Evolutionary conservation across 495 filamentous ascomycete species (phyloP).

Genomic region (Talaromyces wortmannii): DNA sequence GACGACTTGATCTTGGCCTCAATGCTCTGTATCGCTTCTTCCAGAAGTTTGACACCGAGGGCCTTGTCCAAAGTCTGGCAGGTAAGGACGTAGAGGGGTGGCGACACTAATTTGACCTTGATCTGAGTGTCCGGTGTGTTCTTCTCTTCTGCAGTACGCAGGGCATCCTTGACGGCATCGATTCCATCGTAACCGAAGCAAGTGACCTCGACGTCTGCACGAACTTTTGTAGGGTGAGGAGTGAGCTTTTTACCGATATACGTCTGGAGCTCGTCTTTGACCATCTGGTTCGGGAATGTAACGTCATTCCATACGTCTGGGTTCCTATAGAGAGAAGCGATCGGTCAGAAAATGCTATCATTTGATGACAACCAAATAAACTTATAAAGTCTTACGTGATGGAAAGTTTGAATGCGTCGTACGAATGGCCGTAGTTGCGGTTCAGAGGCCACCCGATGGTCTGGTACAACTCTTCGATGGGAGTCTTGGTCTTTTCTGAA

Average conservation of each 20-base stretch:
- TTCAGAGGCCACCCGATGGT: conserved; percentile 94
- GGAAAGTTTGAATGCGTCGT: conserved; percentile 97
- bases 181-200: conserved; percentile 99
- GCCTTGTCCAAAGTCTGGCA: conserved; percentile 92
- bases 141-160: conserved; percentile 79
- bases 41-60: conserved; percentile 72
- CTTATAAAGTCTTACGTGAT: conserved; percentile 66
- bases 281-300: conserved; percentile 77
- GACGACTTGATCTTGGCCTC: conserved; percentile 63
- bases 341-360: not conserved
- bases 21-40: conserved; percentile 83
- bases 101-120: conserved; percentile 93
- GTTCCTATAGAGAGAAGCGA: conserved; percentile 50
- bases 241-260: conserved; percentile 97
- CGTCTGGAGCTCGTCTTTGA: conserved; percentile 76
- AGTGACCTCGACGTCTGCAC: conserved; percentile 94
- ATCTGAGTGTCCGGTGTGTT: conserved; percentile 88
- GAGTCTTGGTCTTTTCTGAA: conserved; percentile 89
- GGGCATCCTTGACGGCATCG: conserved; percentile 88
- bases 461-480: conserved; percentile 89
- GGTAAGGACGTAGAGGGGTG: conserved; percentile 89
- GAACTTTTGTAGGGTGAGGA: conserved; percentile 94
- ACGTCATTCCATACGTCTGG: conserved; percentile 93
- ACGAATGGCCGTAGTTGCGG: conserved; percentile 93
- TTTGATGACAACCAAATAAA: no score